These are phyloP conservation scores for Cylindrotheca fusiformis DNA, from an alignment of 108 stramenopile species.

Conservation along the genomic window DNA sequence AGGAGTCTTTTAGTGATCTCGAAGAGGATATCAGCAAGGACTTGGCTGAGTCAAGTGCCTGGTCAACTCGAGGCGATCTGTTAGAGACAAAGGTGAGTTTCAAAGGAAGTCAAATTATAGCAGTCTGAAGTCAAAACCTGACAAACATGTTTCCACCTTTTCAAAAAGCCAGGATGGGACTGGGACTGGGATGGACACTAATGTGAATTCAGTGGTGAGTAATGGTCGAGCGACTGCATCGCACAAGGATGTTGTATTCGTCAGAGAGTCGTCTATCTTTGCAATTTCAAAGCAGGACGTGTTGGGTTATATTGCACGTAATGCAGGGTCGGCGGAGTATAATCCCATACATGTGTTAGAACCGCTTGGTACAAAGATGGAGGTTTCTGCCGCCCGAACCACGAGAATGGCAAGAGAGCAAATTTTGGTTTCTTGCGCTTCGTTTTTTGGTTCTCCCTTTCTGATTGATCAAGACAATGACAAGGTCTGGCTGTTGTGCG, in stretches of 20 bases:
- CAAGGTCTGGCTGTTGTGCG: conserved; percentile 11
- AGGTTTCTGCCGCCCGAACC: background rate
- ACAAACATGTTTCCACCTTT: too few relatives aligned
- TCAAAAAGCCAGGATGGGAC: too few relatives aligned
- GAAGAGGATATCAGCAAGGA: too few relatives aligned
- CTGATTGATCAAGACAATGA: conserved; percentile 19
- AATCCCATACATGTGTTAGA: conserved; percentile 5
- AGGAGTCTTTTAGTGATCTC: too few relatives aligned
- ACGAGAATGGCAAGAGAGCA: conserved; percentile 5
- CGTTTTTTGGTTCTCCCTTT: background rate
- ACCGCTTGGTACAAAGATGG: conserved; percentile 7
- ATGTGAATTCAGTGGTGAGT: too few relatives aligned
- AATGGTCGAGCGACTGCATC: too few relatives aligned
- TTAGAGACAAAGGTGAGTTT: too few relatives aligned
- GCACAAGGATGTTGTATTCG: conserved; percentile 13
- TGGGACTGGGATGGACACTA: too few relatives aligned
- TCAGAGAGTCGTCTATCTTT: background rate
- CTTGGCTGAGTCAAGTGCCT: too few relatives aligned
- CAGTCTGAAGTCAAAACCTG: too few relatives aligned
- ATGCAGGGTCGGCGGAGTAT: background rate
- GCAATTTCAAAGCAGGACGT: conserved; percentile 6
- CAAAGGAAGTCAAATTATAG: too few relatives aligned
- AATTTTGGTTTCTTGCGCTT: background rate
- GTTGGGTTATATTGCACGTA: background rate
- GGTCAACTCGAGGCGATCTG: too few relatives aligned